phyloP scores from a whole-genome alignment of 208 protist genomes.

The Leishmania lainsoni region DNA sequence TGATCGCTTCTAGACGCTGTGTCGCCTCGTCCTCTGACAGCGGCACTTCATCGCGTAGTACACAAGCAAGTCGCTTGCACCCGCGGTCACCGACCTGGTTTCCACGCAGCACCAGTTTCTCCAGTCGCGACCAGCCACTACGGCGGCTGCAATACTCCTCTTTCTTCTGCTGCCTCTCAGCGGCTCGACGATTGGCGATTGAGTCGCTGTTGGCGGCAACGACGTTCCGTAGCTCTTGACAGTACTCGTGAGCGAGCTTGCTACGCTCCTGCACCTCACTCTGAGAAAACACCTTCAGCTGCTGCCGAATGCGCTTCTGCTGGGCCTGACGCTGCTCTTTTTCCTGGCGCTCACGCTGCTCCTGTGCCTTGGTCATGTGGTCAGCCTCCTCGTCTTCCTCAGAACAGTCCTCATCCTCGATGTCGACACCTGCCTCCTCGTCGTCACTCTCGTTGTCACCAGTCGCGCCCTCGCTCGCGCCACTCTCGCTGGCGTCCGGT shows the following conservation, averaged over 20 bases:
- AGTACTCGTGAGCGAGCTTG: slow-evolving; percentile 5
- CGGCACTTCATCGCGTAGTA: slow-evolving; percentile 61
- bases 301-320: slow-evolving; percentile 10
- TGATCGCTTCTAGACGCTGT: slow-evolving; percentile 42
- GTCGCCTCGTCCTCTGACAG: slow-evolving; percentile 67
- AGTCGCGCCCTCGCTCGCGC: slow-evolving; percentile 5
- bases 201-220: slow-evolving; percentile 8
- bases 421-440: not conserved
- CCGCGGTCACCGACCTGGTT: slow-evolving; percentile 74
- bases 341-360: slow-evolving; percentile 8
- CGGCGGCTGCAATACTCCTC: slow-evolving; percentile 64
- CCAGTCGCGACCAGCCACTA: slow-evolving; percentile 81
- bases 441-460: slow-evolving; percentile 10
- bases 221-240: not conserved
- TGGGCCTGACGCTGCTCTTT: slow-evolving; percentile 2
- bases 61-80: slow-evolving; percentile 36
- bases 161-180: slow-evolving; percentile 50
- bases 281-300: slow-evolving; percentile 7
- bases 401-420: slow-evolving; percentile 23
- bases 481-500: not conserved
- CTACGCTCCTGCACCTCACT: slow-evolving; percentile 12
- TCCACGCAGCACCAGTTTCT: slow-evolving; percentile 61
- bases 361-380: not conserved
- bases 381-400: slow-evolving; percentile 36
- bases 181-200: slow-evolving; percentile 6